phyloP scores from a whole-genome alignment of 2,329 filamentous ascomycete species.

The Cladosporium phlei region DNA sequence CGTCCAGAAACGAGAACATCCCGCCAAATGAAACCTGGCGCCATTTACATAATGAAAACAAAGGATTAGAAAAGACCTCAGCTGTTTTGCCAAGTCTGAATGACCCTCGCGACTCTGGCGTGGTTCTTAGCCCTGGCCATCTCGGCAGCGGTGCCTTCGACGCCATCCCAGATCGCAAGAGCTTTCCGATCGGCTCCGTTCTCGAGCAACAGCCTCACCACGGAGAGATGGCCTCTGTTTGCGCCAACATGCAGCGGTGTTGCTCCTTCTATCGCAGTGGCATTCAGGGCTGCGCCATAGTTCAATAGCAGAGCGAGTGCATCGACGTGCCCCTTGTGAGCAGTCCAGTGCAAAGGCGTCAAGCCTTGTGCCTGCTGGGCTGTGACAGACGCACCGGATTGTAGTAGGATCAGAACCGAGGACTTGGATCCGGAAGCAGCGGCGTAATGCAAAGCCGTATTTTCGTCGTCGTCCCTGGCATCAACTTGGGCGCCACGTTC shows the following conservation, averaged over 20 bases:
- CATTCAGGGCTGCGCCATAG: slow-evolving; percentile 20
- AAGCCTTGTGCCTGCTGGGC: slow-evolving; percentile 22
- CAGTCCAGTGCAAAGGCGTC: slow-evolving; percentile 27
- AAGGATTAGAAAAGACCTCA: background rate
- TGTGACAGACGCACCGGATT: slow-evolving; percentile 21
- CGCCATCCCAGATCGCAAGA: slow-evolving; percentile 24
- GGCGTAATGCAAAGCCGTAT: slow-evolving; percentile 29
- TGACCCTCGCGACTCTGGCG: slow-evolving; percentile 16
- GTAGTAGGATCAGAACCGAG: slow-evolving; percentile 21
- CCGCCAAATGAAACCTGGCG: background rate
- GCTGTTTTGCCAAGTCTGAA: slow-evolving; percentile 2
- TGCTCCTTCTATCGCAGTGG: slow-evolving; percentile 19
- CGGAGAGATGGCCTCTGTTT: slow-evolving; percentile 22
- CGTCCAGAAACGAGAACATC: background rate
- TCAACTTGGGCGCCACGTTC: slow-evolving; percentile 27
- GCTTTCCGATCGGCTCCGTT: slow-evolving; percentile 18
- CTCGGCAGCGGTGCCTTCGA: slow-evolving; percentile 22
- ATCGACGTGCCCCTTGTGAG: slow-evolving; percentile 27
- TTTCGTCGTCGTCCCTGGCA: slow-evolving; percentile 22
- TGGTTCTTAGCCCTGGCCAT: slow-evolving; percentile 27
- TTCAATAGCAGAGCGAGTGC: slow-evolving; percentile 22
- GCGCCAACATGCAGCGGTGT: slow-evolving; percentile 27
- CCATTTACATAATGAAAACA: background rate
- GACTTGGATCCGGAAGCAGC: slow-evolving; percentile 20
- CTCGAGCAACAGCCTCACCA: slow-evolving; percentile 21